These are phyloP conservation scores for Erigeron philadelphicus DNA, from an alignment of 140 eudicot species.

Conservation along the genomic window DNA sequence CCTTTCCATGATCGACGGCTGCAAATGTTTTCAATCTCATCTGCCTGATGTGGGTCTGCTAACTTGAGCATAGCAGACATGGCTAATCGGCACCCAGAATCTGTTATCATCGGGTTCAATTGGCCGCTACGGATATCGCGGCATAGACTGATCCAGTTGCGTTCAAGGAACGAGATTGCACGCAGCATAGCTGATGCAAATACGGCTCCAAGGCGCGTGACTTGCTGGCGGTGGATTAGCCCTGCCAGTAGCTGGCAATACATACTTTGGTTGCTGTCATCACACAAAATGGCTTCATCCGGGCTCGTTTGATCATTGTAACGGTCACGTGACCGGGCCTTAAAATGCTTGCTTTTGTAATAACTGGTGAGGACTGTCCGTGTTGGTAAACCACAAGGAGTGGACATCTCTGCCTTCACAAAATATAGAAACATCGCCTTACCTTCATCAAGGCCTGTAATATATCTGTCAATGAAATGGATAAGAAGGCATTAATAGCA, in stretches of 20 bases:
- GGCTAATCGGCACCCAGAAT: constrained; percentile 49
- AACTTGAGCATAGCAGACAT: constrained; percentile 37
- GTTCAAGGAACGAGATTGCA: constrained; percentile 63
- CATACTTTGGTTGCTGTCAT: constrained; percentile 84
- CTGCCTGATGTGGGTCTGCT: constrained; percentile 51
- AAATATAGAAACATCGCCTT: constrained; percentile 78
- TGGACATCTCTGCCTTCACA: constrained; percentile 73
- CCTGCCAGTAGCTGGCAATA: constrained; percentile 80
- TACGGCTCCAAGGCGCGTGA: constrained; percentile 81
- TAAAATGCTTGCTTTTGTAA: constrained; percentile 76
- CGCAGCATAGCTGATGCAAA: constrained; percentile 83
- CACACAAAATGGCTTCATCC: constrained; percentile 59
- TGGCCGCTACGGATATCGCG: constrained; percentile 63
- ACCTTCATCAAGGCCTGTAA: constrained; percentile 67
- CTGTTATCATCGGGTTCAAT: constrained; percentile 36
- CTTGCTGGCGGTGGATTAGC: constrained; percentile 60
- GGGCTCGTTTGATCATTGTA: constrained; percentile 70
- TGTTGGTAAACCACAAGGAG: constrained; percentile 63
- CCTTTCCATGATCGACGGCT: constrained; percentile 65
- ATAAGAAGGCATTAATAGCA: neutral
- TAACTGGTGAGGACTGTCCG: constrained; percentile 76
- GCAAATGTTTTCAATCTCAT: constrained; percentile 58
- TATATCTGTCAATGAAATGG: constrained; percentile 37
- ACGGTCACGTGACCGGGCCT: constrained; percentile 46
- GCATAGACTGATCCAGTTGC: constrained; percentile 54